Conservation (phyloP, 345 rosid genomes). For the Sonneratia alba region DNA sequence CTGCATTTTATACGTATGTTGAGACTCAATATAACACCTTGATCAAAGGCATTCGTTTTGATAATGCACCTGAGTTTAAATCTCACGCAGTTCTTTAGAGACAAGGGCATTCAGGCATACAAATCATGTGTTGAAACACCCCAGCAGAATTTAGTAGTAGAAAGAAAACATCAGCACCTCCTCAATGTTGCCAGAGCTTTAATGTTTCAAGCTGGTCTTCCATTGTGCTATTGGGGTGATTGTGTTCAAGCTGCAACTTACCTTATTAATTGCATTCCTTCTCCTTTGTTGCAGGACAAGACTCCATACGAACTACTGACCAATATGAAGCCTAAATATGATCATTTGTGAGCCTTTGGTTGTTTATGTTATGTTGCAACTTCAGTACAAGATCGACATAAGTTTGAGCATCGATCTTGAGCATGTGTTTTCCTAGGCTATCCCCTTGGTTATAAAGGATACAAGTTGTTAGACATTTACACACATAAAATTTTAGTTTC, state of each 20-base stretch:
- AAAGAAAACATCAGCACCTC: too few species aligned
- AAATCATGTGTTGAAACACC: not conserved
- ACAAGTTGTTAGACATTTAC: not conserved
- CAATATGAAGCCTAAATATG: not conserved
- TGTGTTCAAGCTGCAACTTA: not conserved
- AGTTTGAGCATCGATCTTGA: not conserved
- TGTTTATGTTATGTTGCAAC: not conserved
- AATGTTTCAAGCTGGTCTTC: too few species aligned
- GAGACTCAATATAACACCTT: not conserved
- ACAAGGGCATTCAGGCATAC: not conserved
- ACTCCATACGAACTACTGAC: not conserved
- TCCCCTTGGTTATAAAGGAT: not conserved
- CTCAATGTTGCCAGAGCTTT: too few species aligned
- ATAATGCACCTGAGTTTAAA: not conserved
- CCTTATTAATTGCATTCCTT: conserved; percentile 1
- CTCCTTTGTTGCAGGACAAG: not conserved
- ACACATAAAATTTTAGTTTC: not conserved
- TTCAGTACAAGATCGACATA: accelerated
- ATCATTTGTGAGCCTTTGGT: not conserved
- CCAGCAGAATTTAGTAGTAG: too few species aligned
- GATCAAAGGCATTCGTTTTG: not conserved
- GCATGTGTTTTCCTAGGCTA: not conserved
- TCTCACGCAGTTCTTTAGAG: not conserved
- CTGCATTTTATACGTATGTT: not conserved
- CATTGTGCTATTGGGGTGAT: not conserved